Base-by-base conservation (phyloP, 192 early-diverging fungal genomes). In the Rhizoclosmatium globosum region DNA sequence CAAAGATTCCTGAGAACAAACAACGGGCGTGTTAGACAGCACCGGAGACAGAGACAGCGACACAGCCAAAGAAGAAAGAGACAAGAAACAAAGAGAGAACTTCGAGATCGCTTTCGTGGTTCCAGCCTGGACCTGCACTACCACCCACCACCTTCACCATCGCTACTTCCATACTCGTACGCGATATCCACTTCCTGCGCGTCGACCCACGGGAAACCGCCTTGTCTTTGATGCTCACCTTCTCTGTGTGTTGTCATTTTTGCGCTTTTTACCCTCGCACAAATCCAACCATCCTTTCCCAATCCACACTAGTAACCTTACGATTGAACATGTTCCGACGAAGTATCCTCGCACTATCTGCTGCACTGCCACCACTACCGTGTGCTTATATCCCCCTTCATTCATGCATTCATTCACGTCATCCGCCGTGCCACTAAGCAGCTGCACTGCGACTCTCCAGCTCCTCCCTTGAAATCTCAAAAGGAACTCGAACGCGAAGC, bases 1-100 rank as follows among this genome's bases (percentile, higher is more conserved):
- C 86, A 76, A 89, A 88, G 44, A 85, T 82, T 13, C 80, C 83
- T 85, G 76, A 31, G 31, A 31, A 31, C 31, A 31, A 31, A 31
- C n/a, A 43, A 44, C 56, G 31, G 21, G 38, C 17, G 21, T 2
- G 38, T 11, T 4, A 38, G 31, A 31, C 31, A 31, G 31, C 31
- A 31, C 31, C 31, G 31, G 31, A 31, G 31, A 31, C 31, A 31
- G 31, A 31, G 31, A 31, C 31, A 31, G 31, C 31, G 31, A 31
- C 31, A 31, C 0, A 31, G 31, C 19, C 43, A 17, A 47, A 72
- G 70, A 72, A 9, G n/a, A 41, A 38, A 57, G 50, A 45, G 38
- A 19, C 43, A 17, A 7, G 23, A 50, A 50, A 57, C 19, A 6
- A 48, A 2, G 66, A 19, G 2, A 43, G 11, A 38, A 31, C 11